Conservation (phyloP, 352 stramenopile genomes). For the Phytophthora pluvialis region DNA sequence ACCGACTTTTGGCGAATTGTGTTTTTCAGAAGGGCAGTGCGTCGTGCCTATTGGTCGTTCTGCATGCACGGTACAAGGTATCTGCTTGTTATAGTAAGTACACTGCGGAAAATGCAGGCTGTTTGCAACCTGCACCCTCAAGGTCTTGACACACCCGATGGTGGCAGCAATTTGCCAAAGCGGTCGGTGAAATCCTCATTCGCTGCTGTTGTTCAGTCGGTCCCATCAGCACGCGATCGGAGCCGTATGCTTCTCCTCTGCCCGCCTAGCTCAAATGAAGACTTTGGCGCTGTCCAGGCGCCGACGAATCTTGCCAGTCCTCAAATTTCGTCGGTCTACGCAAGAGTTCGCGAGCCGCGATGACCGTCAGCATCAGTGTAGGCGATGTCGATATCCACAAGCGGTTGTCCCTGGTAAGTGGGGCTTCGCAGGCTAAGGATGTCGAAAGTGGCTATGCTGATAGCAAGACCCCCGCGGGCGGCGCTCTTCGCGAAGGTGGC, state of each 20-base stretch:
- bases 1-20: no score
- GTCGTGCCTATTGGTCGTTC: no score
- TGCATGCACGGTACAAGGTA: not conserved
- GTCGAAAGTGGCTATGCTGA: conserved; percentile 23
- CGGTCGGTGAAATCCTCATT: conserved; percentile 1
- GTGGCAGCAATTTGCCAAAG: conserved; percentile 6
- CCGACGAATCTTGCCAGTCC: not conserved
- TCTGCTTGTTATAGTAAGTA: not conserved
- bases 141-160: conserved; percentile 1
- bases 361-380: conserved; percentile 5
- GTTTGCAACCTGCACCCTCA: conserved; percentile 1
- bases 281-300: conserved; percentile 1
- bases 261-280: not conserved
- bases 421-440: conserved; percentile 28
- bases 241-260: no score
- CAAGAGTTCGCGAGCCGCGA: not conserved
- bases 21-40: no score
- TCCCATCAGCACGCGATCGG: not conserved
- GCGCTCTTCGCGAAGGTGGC: conserved; percentile 37
- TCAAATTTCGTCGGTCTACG: conserved; percentile 4
- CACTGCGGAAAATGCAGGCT: no score
- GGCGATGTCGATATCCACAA: conserved; percentile 22
- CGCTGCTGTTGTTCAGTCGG: not conserved
- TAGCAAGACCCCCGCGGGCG: conserved; percentile 27
- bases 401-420: conserved; percentile 36